Evolutionary conservation across 2,329 filamentous ascomycete genomes (phyloP).

Genomic region (Annulohypoxylon truncatum): DNA sequence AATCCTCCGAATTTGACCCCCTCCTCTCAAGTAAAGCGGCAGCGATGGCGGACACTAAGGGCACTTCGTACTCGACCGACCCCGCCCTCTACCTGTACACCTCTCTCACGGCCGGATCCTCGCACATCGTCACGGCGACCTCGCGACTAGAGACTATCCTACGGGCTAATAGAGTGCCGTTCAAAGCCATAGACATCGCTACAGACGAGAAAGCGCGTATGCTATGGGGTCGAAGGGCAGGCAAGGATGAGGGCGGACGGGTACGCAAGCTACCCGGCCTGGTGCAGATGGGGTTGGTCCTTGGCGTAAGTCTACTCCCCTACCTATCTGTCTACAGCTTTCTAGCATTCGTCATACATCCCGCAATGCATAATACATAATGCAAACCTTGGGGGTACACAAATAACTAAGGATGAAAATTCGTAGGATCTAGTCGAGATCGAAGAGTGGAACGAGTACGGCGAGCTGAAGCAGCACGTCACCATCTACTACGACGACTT

Average conservation of each 20-base stretch:
- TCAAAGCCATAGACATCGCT: slow-evolving; percentile 90
- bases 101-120: slow-evolving; percentile 93
- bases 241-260: slow-evolving; percentile 73
- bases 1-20: neutral
- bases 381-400: too few species aligned
- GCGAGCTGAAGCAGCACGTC: slow-evolving; percentile 90
- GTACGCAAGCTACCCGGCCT: slow-evolving; percentile 85
- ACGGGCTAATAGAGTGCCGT: slow-evolving; percentile 92
- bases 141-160: slow-evolving; percentile 96
- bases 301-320: slow-evolving; percentile 76
- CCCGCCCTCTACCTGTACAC: slow-evolving; percentile 93
- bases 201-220: slow-evolving; percentile 89
- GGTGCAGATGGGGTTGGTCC: slow-evolving; percentile 85
- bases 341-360: neutral
- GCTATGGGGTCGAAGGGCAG: slow-evolving; percentile 86
- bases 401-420: too few species aligned
- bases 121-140: slow-evolving; percentile 95
- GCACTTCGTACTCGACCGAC: slow-evolving; percentile 65
- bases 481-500: slow-evolving; percentile 73
- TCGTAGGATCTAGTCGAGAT: slow-evolving; percentile 88
- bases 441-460: slow-evolving; percentile 99
- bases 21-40: neutral
- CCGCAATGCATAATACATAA: too few species aligned
- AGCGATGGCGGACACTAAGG: slow-evolving; percentile 43
- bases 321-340: slow-evolving; percentile 1